phyloP scores from a whole-genome alignment of 2,329 filamentous ascomycete genomes.

The Clathrospora elynae region DNA sequence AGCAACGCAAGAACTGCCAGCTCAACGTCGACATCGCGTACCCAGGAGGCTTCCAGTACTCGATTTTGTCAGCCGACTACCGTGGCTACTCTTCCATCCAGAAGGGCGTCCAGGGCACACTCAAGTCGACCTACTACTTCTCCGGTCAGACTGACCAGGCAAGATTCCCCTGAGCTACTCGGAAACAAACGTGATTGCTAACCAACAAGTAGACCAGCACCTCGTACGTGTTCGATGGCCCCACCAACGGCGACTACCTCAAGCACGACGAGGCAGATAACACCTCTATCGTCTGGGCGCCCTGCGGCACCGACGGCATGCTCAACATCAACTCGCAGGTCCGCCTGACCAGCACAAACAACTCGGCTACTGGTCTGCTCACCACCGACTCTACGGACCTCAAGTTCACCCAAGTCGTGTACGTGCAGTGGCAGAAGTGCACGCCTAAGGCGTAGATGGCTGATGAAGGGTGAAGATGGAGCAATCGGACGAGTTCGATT shows the following conservation, averaged over 20 bases:
- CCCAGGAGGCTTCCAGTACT: slow-evolving; percentile 60
- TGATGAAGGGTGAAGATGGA: slow-evolving; percentile 16
- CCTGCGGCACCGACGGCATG: slow-evolving; percentile 56
- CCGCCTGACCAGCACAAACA: slow-evolving; percentile 46
- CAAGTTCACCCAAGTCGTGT: slow-evolving; percentile 53
- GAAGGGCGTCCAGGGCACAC: slow-evolving; percentile 53
- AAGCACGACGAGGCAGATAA: slow-evolving; percentile 51
- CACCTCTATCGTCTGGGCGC: slow-evolving; percentile 58
- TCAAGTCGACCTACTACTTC: slow-evolving; percentile 62
- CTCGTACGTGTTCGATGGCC: slow-evolving; percentile 49
- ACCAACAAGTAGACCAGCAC: slow-evolving; percentile 40
- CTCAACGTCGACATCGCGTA: slow-evolving; percentile 59
- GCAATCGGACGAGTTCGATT: slow-evolving; percentile 13
- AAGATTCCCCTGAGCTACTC: slow-evolving; percentile 6
- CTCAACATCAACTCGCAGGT: slow-evolving; percentile 62
- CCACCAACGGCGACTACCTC: slow-evolving; percentile 46
- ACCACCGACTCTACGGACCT: slow-evolving; percentile 58
- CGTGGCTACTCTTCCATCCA: slow-evolving; percentile 58
- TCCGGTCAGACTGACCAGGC: slow-evolving; percentile 54
- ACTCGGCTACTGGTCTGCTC: slow-evolving; percentile 48
- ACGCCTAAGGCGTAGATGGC: slow-evolving; percentile 22
- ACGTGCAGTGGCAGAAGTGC: slow-evolving; percentile 54
- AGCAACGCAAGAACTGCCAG: slow-evolving; percentile 60
- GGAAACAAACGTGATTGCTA: slow-evolving; percentile 5
- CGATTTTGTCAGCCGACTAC: slow-evolving; percentile 58